These are phyloP conservation scores for Gastrolobium bilobum DNA, from an alignment of 306 rosid species.

Conservation along the genomic window DNA sequence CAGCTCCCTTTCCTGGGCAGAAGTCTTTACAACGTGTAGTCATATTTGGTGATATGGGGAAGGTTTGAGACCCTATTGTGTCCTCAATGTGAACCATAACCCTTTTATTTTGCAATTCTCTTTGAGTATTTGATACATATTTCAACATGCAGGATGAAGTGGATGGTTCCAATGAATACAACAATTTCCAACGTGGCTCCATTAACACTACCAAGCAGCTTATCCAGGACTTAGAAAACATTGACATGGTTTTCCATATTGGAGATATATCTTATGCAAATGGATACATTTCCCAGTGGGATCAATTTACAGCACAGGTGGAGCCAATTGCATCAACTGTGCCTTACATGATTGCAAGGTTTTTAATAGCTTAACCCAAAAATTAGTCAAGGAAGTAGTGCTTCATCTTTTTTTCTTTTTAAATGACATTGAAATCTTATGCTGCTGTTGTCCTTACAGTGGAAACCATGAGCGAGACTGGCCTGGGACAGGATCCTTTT, in stretches of 20 bases:
- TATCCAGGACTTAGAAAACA: conserved; percentile 71
- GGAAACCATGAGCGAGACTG: conserved; percentile 98
- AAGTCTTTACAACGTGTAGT: conserved; percentile 80
- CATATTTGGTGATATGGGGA: conserved; percentile 96
- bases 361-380: conserved; percentile 23
- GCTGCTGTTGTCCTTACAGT: conserved; percentile 52
- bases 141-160: conserved; percentile 75
- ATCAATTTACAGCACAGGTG: conserved; percentile 87
- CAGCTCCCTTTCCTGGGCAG: conserved; percentile 94
- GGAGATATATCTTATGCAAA: conserved; percentile 93
- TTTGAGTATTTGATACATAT: conserved; percentile 8
- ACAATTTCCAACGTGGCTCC: conserved; percentile 83
- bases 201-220: conserved; percentile 81
- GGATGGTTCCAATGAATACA: conserved; percentile 93
- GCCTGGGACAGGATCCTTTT: conserved; percentile 90
- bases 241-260: conserved; percentile 84
- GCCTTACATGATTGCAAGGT: conserved; percentile 97
- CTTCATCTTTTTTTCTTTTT: conserved; percentile 22
- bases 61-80: conserved; percentile 64
- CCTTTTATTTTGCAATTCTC: conserved; percentile 5
- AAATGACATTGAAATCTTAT: neutral
- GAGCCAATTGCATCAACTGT: conserved; percentile 87
- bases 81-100: neutral
- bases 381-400: conserved; percentile 4
- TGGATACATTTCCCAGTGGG: conserved; percentile 96